Evolutionary conservation across 495 filamentous ascomycete species (phyloP), one percentile per base, ranked within the genome.

Genomic region (Niebla homalea): DNA sequence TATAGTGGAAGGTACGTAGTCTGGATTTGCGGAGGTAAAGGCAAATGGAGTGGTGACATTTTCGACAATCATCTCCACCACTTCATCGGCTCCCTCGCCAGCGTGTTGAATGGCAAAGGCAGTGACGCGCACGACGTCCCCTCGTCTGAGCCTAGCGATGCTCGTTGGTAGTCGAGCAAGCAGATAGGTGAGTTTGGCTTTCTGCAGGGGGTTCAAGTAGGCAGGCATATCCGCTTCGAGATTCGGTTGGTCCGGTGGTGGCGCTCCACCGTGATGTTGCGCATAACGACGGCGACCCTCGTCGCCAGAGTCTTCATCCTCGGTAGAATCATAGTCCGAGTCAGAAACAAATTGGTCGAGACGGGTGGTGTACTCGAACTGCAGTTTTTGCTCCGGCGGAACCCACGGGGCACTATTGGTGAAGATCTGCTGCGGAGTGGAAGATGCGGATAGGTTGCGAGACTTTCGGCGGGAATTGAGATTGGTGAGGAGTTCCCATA

Each of bases 41-140:
- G 69, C 69, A 25, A 88, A 78, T 0, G 89, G 88, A 41, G 70
- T 73, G 51, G 82, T 69, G 39, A 94, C 74, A 56, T 98, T 97
- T 0, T 78, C 71, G 1, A 92, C 76, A 25, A 97, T 81, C 69
- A 93, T 81, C 26, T 89, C 76, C 19, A 93, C 89, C 36, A 96
- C 80, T 69, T 97, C 92, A 49, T 93, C 85, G 7, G 85, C 86
- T 23, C 80, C 83, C 14, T 70, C 63, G 3, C 82, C 86, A 2
- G 86, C 86, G 61, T 96, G 85, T 2, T 83, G 83, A 54, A 96
- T 89, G 12, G 90, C 92, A 60, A 97, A 96, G 21, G 83, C 76
- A 3, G 88, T 89, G 3, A 96, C 70, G 4, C 89, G 76, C 16
- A 88, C 88, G 25, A 95, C 79, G 60, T 96, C 90, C 2, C 88